Conservation (phyloP, 768 basidiomycete species). For the Gautieria morchelliformis region DNA sequence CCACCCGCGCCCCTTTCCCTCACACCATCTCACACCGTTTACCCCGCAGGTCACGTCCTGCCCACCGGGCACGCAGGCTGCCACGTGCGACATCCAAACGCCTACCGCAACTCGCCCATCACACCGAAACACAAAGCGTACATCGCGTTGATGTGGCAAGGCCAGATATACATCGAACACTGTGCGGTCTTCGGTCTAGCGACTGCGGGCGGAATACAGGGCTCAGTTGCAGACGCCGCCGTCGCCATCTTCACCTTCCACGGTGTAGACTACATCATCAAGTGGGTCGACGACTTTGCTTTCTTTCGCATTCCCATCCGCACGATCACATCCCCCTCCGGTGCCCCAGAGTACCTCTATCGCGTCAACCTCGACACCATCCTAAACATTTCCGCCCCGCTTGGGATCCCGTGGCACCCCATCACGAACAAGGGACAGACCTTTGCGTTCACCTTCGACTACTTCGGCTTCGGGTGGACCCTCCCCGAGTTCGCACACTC, state of each 20-base stretch:
- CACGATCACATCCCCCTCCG: neutral
- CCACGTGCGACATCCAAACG: constrained; percentile 24
- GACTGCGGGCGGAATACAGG: constrained; percentile 22
- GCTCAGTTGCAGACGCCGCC: constrained; percentile 20
- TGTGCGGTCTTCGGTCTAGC: constrained; percentile 21
- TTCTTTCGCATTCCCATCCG: constrained; percentile 19
- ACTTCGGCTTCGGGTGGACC: neutral
- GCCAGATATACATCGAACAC: constrained; percentile 25
- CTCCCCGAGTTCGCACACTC: neutral
- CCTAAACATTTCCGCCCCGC: neutral
- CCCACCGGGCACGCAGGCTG: constrained; percentile 23
- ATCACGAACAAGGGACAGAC: neutral
- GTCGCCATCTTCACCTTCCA: constrained; percentile 17
- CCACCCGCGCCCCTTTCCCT: too few species aligned
- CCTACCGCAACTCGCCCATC: constrained; percentile 26
- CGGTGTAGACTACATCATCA: constrained; percentile 17
- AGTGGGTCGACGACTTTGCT: constrained; percentile 30
- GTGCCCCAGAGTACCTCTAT: neutral
- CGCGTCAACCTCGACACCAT: neutral
- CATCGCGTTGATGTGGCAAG: constrained; percentile 21
- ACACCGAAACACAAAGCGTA: constrained; percentile 24
- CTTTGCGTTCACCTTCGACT: neutral
- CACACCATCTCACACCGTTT: neutral
- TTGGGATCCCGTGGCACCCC: neutral
- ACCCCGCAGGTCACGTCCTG: constrained; percentile 17